A percentile compares a stretch with the other conserved stretches of the same genome.
Evolutionary conservation across 2,329 filamentous ascomycete genomes (phyloP).

Genomic region (Phialemonium atrogriseum): DNA sequence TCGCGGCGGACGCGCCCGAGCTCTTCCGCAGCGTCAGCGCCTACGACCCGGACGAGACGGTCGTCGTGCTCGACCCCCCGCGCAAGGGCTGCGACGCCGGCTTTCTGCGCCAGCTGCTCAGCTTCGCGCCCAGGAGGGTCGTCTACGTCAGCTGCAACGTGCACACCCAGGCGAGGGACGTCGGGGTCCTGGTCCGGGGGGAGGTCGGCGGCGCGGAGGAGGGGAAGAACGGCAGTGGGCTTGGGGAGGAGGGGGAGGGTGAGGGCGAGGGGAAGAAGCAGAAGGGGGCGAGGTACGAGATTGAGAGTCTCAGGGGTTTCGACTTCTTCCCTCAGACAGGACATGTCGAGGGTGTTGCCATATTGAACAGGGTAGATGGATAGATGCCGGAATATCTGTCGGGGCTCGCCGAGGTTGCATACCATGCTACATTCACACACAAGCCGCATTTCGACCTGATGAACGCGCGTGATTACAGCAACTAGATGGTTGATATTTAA

Average conservation of each 20-base stretch:
- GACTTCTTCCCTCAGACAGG: conserved; percentile 93
- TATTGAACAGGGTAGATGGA: conserved; percentile 49
- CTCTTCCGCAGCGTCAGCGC: conserved; percentile 66
- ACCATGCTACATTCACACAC: too few species aligned
- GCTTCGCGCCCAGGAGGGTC: conserved; percentile 69
- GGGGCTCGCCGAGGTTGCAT: too few species aligned
- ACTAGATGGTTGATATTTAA: too few species aligned
- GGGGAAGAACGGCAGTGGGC: conserved; percentile 17
- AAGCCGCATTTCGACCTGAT: too few species aligned
- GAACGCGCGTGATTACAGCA: too few species aligned
- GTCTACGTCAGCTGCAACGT: conserved; percentile 98
- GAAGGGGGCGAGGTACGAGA: conserved; percentile 55
- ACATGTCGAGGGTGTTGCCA: conserved; percentile 61
- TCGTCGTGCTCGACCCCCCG: conserved; percentile 94
- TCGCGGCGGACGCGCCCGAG: conserved; percentile 77
- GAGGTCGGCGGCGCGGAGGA: conserved; percentile 28
- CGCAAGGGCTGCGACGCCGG: conserved; percentile 85
- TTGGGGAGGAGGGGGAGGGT: conserved; percentile 11
- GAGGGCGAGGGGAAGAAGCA: conserved; percentile 19
- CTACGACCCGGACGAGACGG: conserved; percentile 72
- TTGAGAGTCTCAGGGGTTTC: conserved; percentile 87
- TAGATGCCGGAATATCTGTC: too few species aligned
- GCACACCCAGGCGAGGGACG: conserved; percentile 90
- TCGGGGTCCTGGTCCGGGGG: conserved; percentile 78
- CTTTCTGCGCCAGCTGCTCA: conserved; percentile 74